Base-by-base conservation (phyloP, 2,329 filamentous ascomycete genomes). In the Hypoxylon sp. region DNA sequence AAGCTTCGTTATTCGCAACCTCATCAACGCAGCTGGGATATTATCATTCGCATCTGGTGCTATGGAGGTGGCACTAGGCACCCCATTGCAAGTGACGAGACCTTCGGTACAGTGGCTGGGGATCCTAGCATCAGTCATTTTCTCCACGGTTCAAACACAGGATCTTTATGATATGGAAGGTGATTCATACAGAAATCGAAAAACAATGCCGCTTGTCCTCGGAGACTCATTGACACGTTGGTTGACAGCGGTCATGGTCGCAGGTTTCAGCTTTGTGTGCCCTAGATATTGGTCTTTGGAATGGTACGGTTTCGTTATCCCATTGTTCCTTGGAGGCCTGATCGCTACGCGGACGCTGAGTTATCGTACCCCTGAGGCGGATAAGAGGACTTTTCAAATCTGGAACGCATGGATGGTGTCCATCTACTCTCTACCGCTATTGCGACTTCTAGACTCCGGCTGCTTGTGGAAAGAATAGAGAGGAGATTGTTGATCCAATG, bases 131-230 rank as follows among this genome's bases (percentile, higher is more conserved):
- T 57, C 34, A 1, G 34, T 66, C 2, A 64, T 73, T n/a, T 48
- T 69, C n/a, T 65, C 74, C 3, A 76, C 73, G 5, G 52, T 76
- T 3, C 75, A 77, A 3, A 68, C 65, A 1, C 71, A 74, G 43
- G 75, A 77, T 41, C 70, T 76, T 61, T 63, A 68, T 23, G 75
- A 77, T 55, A 71, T 72, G 57, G 63, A 52, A 10, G 75, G 75
- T 3, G 75, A 76, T 28, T 32, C 53, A 1, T 32, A 60, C 3
- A 51, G 70, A 2, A 67, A 65, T 1, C 65, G 74, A 2, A 65
- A 59, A 6, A 74, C 74, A 1, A 34, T 75, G 5, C 75, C 75
- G 3, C 64, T 76, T 45, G 48, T 45, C 3, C 13, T 66, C 2
- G 63, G 63, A 2, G 58, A 63, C 14, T n/a, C 25, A 5, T 23